Evolutionary conservation across 345 rosid species (phyloP).

Genomic region (sweet orange (Citrus sinensis)): DNA sequence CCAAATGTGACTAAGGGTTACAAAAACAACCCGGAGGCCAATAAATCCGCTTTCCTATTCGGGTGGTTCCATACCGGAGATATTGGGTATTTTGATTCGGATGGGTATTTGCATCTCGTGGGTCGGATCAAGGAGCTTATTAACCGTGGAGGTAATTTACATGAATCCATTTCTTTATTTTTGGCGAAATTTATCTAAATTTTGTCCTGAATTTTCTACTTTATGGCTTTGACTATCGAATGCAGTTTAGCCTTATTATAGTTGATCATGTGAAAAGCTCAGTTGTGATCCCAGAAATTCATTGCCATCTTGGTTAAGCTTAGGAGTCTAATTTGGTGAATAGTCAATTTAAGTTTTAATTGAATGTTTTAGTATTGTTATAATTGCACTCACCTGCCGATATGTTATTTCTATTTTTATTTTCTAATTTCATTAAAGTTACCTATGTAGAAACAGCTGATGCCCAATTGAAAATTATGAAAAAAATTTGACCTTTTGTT

Average conservation of each 20-base stretch:
- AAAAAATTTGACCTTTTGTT: not conserved
- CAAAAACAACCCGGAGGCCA: slow-evolving; percentile 61
- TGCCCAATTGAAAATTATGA: not conserved
- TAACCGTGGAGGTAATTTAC: slow-evolving; percentile 56
- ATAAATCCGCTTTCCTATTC: slow-evolving; percentile 47
- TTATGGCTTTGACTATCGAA: not conserved
- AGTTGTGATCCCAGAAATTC: not conserved
- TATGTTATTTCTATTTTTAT: no score
- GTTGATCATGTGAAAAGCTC: no score
- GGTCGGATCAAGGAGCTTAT: slow-evolving; percentile 73
- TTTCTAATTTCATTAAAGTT: no score
- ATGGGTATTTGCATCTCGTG: slow-evolving; percentile 57
- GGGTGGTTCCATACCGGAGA: slow-evolving; percentile 76
- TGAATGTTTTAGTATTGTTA: not conserved
- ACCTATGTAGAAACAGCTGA: no score
- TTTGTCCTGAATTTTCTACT: not conserved
- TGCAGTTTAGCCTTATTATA: no score
- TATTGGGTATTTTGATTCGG: slow-evolving; percentile 45
- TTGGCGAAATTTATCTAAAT: not conserved
- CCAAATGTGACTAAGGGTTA: slow-evolving; percentile 58
- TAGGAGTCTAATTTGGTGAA: not conserved
- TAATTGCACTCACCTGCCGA: no score
- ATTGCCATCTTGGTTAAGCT: not conserved
- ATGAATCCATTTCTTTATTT: no score
- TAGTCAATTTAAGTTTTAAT: not conserved